phyloP scores from a whole-genome alignment of 2,329 filamentous ascomycete genomes.

The Orbilia ellipsospora region DNA sequence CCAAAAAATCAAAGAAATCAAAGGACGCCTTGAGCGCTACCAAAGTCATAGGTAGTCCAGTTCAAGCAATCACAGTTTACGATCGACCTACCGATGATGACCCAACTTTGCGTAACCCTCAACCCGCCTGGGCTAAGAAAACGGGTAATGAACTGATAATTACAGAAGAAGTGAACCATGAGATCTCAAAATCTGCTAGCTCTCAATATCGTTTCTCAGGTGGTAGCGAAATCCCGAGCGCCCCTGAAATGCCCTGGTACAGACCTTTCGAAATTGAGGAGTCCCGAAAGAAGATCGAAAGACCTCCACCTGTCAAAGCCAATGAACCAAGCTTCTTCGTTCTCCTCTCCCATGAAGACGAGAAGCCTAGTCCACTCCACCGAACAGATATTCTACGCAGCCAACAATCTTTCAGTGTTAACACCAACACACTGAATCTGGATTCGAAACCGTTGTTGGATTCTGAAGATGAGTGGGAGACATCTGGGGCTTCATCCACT shows the following conservation, averaged over 20 bases:
- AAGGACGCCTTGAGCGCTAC: neutral
- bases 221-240: neutral
- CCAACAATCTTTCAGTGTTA: neutral
- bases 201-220: neutral
- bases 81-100: slow-evolving; percentile 26
- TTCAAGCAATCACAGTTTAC: slow-evolving; percentile 29
- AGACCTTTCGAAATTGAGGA: neutral
- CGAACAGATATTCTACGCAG: slow-evolving; percentile 5
- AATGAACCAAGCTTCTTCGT: slow-evolving; percentile 24
- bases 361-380: slow-evolving; percentile 33
- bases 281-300: neutral
- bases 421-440: neutral
- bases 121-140: slow-evolving; percentile 32
- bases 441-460: neutral
- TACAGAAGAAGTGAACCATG: slow-evolving; percentile 1
- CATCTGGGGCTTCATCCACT: slow-evolving; percentile 4
- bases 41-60: neutral
- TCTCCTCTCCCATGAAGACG: slow-evolving; percentile 39
- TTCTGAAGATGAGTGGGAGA: slow-evolving; percentile 28
- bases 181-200: neutral
- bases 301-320: neutral
- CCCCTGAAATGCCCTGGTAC: neutral
- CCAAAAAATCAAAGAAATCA: slow-evolving; percentile 18
- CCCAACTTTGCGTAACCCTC: slow-evolving; percentile 26
- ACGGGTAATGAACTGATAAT: slow-evolving; percentile 23